Base-by-base conservation (phyloP, 2,329 filamentous ascomycete genomes). In the Ophiognomonia clavigignenti-juglandacearum region DNA sequence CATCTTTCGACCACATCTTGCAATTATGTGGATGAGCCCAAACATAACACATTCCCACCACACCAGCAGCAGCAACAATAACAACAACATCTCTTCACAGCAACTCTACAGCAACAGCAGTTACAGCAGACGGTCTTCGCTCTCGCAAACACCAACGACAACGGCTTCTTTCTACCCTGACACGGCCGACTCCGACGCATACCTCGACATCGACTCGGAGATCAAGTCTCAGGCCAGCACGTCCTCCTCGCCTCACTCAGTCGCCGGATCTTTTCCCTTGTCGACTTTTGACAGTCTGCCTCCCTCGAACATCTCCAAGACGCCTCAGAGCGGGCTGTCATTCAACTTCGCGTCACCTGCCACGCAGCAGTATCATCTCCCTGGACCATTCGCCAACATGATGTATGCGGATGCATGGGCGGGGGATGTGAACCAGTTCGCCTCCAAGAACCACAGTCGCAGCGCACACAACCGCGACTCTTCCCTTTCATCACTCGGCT, bases 401-500 rank as follows among this genome's bases (percentile, higher is more conserved):
- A n/a, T n/a, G n/a, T n/a, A n/a, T n/a, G n/a, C n/a, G n/a, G n/a
- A n/a, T n/a, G n/a, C n/a, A n/a, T n/a, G n/a, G n/a, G n/a, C n/a
- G n/a, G n/a, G n/a, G n/a, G n/a, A n/a, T n/a, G n/a, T n/a, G n/a
- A n/a, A n/a, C n/a, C n/a, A n/a, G n/a, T 61, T 66, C 51, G 66
- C 65, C 31, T 61, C 65, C 19, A 67, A 66, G 57, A 54, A 60
- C 9, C 52, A 64, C 32, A 61, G 63, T 47, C 66, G 69, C 14
- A 60, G 70, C 31, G 57, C 69, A 22, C 80, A 83, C 56, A 71
- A 83, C 38, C 74, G 80, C 54, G 78, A 83, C 53, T 78, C 79
- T 2, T 83, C 79, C 6, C 64, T 80, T 31, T 83, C 80, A 0
- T 83, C 80, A 0, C 57, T 82, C 34, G 78, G 76, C 10, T 83